Percentiles rank a stretch among this genome's conserved stretches.
These are phyloP conservation scores for Erucastrum elatum DNA, from an alignment of 345 rosid genomes.

Conservation along the genomic window DNA sequence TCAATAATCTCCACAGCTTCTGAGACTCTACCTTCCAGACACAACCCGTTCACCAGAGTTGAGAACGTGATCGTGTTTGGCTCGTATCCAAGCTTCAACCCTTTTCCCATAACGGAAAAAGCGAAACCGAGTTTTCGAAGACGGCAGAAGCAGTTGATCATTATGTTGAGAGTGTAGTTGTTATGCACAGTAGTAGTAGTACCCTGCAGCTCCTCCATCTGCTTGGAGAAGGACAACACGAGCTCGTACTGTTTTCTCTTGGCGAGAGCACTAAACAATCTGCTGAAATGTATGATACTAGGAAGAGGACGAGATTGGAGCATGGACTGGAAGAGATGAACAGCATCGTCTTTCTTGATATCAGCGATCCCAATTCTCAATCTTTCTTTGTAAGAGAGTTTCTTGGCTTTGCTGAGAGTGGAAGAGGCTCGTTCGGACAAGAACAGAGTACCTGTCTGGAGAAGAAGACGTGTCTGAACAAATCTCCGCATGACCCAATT, in stretches of 20 bases:
- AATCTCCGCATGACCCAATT: background rate
- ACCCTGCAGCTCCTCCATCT: background rate
- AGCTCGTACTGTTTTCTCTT: background rate
- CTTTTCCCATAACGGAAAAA: background rate
- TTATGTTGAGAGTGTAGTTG: background rate
- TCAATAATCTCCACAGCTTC: background rate
- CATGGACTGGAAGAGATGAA: background rate
- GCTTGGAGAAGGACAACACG: background rate
- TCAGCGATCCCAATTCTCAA: background rate
- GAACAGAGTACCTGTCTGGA: background rate
- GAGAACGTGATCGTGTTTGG: background rate
- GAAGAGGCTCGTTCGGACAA: background rate
- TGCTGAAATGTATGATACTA: background rate
- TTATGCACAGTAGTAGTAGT: background rate
- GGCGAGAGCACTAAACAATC: background rate
- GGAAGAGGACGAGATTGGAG: background rate
- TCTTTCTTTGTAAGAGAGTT: background rate
- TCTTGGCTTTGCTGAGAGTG: background rate
- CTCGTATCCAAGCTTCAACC: constrained; percentile 12
- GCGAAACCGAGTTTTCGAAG: background rate
- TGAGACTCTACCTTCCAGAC: background rate
- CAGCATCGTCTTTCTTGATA: background rate
- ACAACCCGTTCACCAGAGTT: background rate
- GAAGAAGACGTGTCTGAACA: constrained; percentile 1
- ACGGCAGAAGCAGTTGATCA: background rate